Percentiles rank a stretch among this genome's conserved stretches.
Conservation (phyloP, 495 filamentous ascomycete species). For the Penicillium cataractarum region DNA sequence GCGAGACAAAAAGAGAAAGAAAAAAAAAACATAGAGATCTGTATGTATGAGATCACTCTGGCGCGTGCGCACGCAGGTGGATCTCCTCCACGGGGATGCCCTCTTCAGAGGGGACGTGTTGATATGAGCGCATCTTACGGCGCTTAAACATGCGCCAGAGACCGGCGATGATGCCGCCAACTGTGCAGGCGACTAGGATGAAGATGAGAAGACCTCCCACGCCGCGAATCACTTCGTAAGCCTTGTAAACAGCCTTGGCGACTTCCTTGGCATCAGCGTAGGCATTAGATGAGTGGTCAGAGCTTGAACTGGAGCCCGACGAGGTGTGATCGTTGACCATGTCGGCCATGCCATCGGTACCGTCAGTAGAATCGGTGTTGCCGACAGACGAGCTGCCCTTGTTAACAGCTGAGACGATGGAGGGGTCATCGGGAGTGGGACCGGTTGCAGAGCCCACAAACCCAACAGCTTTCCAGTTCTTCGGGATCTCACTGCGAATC, state of each 20-base stretch:
- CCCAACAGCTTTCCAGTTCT: constrained; percentile 41
- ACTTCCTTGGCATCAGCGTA: constrained; percentile 36
- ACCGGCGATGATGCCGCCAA: constrained; percentile 34
- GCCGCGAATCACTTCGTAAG: constrained; percentile 41
- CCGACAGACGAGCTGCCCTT: constrained; percentile 15
- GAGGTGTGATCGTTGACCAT: constrained; percentile 12
- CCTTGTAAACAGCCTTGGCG: constrained; percentile 37
- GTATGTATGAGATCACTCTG: constrained; percentile 13
- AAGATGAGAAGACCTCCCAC: constrained; percentile 40
- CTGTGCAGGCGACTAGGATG: constrained; percentile 30
- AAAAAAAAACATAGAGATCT: constrained; percentile 3
- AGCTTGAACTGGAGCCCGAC: neutral
- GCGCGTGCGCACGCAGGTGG: constrained; percentile 18
- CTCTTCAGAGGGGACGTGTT: constrained; percentile 41
- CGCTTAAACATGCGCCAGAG: constrained; percentile 27
- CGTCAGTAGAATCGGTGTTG: constrained; percentile 10
- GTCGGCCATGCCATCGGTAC: constrained; percentile 21
- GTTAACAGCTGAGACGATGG: constrained; percentile 29
- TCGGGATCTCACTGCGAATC: constrained; percentile 32
- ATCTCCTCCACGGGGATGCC: constrained; percentile 32
- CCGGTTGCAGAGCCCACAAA: constrained; percentile 29
- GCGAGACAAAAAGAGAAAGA: constrained; percentile 9
- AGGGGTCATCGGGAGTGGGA: constrained; percentile 39
- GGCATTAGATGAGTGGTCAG: constrained; percentile 1
- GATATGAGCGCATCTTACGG: constrained; percentile 37